Conservation (phyloP, 306 rosid species). For the Cucumis melo region DNA sequence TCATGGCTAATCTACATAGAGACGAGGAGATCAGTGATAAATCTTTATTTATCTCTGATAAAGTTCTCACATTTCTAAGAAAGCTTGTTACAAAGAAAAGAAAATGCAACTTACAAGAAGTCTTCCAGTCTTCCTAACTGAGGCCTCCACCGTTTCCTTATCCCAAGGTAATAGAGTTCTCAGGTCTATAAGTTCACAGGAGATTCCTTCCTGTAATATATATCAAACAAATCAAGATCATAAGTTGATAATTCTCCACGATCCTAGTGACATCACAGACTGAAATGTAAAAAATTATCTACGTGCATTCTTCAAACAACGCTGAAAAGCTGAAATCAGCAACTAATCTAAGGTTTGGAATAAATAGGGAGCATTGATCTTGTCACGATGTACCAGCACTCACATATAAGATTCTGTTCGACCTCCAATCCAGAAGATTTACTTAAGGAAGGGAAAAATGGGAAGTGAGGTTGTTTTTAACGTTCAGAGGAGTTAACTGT, state of each 20-base stretch:
- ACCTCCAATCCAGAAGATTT: no score
- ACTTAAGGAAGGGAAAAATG: no score
- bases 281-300: neutral
- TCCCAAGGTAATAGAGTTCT: conserved; percentile 95
- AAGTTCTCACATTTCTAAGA: neutral
- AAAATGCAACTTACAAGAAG: conserved; percentile 58
- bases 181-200: conserved; percentile 87
- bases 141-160: conserved; percentile 83
- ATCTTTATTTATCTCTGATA: neutral
- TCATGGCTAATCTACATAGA: conserved; percentile 81
- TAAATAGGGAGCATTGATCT: neutral
- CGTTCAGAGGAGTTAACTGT: no score
- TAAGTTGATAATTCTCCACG: neutral
- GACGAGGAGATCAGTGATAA: neutral
- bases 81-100: neutral
- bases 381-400: neutral
- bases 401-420: neutral
- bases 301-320: neutral
- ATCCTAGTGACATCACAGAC: neutral
- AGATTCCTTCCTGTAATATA: conserved; percentile 74
- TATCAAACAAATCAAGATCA: neutral
- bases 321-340: neutral
- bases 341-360: neutral
- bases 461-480: no score
- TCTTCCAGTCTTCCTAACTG: conserved; percentile 86